These are phyloP conservation scores for Solanum etuberosum DNA, from an alignment of 257 asterid species.

Conservation along the genomic window DNA sequence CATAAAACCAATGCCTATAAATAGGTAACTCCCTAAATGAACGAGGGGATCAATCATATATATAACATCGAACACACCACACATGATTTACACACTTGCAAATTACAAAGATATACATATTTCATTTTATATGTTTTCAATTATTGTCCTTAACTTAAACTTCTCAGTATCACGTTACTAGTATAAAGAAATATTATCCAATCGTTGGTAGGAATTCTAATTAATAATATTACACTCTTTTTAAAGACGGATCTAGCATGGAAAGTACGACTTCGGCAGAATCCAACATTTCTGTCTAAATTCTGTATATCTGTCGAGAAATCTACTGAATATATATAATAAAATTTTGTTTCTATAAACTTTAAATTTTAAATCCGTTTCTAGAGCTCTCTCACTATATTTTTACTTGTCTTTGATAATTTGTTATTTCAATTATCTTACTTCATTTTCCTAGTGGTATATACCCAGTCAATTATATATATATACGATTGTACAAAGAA, in stretches of 20 bases:
- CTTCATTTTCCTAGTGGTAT: not conserved
- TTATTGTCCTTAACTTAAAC: not conserved
- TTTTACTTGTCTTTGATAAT: not conserved
- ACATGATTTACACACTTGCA: not conserved
- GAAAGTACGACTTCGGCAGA: not conserved
- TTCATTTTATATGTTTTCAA: not conserved
- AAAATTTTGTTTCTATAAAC: not conserved
- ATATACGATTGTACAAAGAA: not conserved
- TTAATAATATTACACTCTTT: not conserved
- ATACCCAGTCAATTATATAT: not conserved
- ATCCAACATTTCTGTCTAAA: not conserved
- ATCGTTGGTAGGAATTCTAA: not conserved
- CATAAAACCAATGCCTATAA: not conserved
- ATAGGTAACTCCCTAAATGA: not conserved
- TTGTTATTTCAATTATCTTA: not conserved
- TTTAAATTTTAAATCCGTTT: not conserved
- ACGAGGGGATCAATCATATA: not conserved
- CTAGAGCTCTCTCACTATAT: not conserved
- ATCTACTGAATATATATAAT: not conserved
- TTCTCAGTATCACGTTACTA: not conserved
- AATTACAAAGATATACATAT: not conserved
- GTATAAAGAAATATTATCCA: not conserved
- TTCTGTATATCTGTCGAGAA: not conserved
- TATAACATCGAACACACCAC: not conserved
- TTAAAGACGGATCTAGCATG: not conserved